Evolutionary conservation across 805 yeast genomes (phyloP).

Genomic region (Kuraishia piskuri): DNA sequence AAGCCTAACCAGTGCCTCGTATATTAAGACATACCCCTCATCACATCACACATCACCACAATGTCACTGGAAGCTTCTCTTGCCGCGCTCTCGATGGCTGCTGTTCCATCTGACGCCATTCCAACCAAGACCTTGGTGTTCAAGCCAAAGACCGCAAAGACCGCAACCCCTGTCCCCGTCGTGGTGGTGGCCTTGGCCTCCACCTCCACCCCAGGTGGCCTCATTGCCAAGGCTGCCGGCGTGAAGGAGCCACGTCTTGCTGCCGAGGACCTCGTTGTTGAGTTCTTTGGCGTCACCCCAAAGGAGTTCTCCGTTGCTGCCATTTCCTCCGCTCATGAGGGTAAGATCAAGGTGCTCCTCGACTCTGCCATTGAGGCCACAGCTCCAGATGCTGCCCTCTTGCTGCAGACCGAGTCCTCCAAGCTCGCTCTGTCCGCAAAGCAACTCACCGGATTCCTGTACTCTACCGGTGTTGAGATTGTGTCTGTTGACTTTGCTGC

Average conservation of each 20-base stretch:
- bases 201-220: slow-evolving; percentile 60
- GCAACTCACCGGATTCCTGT: slow-evolving; percentile 36
- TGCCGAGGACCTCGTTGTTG: slow-evolving; percentile 65
- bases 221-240: slow-evolving; percentile 56
- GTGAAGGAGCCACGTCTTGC: slow-evolving; percentile 87
- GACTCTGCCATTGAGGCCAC: slow-evolving; percentile 39
- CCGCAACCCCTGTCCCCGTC: slow-evolving; percentile 71
- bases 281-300: slow-evolving; percentile 48
- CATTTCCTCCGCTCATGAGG: slow-evolving; percentile 37
- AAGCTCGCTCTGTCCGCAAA: slow-evolving; percentile 42
- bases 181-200: slow-evolving; percentile 67
- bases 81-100: slow-evolving; percentile 56
- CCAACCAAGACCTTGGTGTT: slow-evolving; percentile 73
- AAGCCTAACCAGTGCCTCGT: neutral
- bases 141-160: slow-evolving; percentile 86
- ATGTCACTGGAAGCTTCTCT: slow-evolving; percentile 68
- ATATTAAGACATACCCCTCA: neutral
- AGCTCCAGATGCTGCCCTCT: slow-evolving; percentile 37
- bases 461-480: slow-evolving; percentile 41
- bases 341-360: slow-evolving; percentile 50
- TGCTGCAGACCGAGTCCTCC: slow-evolving; percentile 39
- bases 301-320: slow-evolving; percentile 56
- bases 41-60: neutral
- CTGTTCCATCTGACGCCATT: slow-evolving; percentile 38
- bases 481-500: slow-evolving; percentile 46